Evolutionary conservation across 495 filamentous ascomycete genomes (phyloP).

Genomic region (Lasiosphaeriaceae sp.): DNA sequence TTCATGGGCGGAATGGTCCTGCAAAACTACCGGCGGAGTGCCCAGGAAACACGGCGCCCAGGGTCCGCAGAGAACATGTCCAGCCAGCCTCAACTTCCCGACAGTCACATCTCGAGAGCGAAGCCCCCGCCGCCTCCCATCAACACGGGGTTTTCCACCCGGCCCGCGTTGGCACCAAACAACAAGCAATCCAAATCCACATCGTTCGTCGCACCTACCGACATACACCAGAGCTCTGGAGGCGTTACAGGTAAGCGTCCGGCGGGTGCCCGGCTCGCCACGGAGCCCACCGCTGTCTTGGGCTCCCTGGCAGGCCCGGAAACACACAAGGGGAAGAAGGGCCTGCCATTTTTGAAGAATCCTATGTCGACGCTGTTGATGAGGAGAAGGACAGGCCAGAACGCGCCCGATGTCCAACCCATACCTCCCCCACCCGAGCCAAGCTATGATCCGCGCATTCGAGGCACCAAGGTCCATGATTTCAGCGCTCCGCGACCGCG

Average conservation of each 20-base stretch:
- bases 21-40: constrained; percentile 32
- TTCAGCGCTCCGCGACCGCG: constrained; percentile 79
- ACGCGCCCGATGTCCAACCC: constrained; percentile 42
- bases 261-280: constrained; percentile 32
- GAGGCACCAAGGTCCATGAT: constrained; percentile 81
- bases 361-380: constrained; percentile 43
- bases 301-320: constrained; percentile 56
- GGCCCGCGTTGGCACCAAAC: constrained; percentile 19
- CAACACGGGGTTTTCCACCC: constrained; percentile 17
- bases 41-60: constrained; percentile 16
- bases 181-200: constrained; percentile 27
- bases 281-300: constrained; percentile 49
- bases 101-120: constrained; percentile 22
- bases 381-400: constrained; percentile 41
- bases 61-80: constrained; percentile 17
- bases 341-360: constrained; percentile 49
- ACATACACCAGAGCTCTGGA: constrained; percentile 28
- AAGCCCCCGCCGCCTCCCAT: constrained; percentile 31
- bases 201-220: constrained; percentile 36
- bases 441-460: constrained; percentile 76
- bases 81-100: constrained; percentile 9
- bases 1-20: constrained; percentile 42
- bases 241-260: constrained; percentile 23
- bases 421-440: constrained; percentile 44
- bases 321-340: constrained; percentile 48